Percentiles rank a stretch among this genome's conserved stretches.
Evolutionary conservation across 352 stramenopile species (phyloP).

Genomic region (Phytophthora foliorum): DNA sequence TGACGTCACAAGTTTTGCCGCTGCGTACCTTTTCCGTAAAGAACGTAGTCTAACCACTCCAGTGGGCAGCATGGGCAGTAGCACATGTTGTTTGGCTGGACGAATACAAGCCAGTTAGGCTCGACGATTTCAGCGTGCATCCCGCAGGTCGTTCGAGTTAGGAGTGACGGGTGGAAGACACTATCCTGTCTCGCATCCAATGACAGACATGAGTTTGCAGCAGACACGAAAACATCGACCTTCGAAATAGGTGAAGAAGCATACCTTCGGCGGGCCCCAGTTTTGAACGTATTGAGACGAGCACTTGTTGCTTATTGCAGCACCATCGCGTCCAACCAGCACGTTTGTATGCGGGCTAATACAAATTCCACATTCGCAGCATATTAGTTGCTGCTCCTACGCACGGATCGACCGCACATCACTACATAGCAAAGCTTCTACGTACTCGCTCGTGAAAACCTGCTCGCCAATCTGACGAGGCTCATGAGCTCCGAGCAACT

Average conservation of each 20-base stretch:
- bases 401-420: background rate
- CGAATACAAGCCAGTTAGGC: constrained; percentile 44
- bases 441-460: constrained; percentile 86
- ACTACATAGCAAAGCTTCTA: background rate
- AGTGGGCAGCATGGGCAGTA: constrained; percentile 84
- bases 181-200: constrained; percentile 49
- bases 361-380: background rate
- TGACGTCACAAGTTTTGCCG: background rate
- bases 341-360: constrained; percentile 79
- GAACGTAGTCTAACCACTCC: constrained; percentile 88
- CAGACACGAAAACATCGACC: background rate
- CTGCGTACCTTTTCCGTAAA: constrained; percentile 71
- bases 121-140: constrained; percentile 27
- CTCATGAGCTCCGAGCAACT: constrained; percentile 58
- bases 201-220: background rate
- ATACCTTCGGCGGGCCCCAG: constrained; percentile 70
- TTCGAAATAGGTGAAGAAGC: background rate
- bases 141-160: constrained; percentile 66
- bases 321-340: constrained; percentile 82
- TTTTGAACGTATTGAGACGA: constrained; percentile 70
- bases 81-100: constrained; percentile 62
- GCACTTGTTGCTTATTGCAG: constrained; percentile 81
- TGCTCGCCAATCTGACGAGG: constrained; percentile 64
- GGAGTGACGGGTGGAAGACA: constrained; percentile 57
- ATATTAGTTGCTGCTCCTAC: background rate